Conservation (phyloP, 257 asterid genomes). For the Perilla frutescens region DNA sequence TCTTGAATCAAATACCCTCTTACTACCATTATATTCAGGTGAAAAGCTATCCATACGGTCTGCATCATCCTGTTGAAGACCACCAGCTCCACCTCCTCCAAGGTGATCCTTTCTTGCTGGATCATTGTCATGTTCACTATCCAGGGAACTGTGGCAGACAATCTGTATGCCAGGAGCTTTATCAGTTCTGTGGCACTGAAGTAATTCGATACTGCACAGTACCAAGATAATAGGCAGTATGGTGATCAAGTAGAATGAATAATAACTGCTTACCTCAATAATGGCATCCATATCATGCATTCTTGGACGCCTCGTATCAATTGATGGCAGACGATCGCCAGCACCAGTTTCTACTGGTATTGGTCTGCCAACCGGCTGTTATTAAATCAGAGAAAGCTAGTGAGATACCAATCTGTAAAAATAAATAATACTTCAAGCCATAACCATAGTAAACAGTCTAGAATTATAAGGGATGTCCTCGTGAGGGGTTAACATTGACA, state of each 20-base stretch:
- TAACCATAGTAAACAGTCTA: not conserved
- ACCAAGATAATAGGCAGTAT: constrained; percentile 8
- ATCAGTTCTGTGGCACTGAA: constrained; percentile 7
- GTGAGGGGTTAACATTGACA: not conserved
- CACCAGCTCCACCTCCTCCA: constrained; percentile 48
- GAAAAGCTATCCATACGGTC: constrained; percentile 47
- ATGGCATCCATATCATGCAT: constrained; percentile 81
- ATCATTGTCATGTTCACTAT: constrained; percentile 60
- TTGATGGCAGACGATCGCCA: constrained; percentile 88
- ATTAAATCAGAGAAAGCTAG: constrained; percentile 39
- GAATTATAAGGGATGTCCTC: not conserved
- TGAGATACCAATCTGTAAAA: constrained; percentile 21
- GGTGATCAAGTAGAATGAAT: not conserved
- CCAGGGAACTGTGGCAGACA: constrained; percentile 64
- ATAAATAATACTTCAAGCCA: constrained; percentile 12
- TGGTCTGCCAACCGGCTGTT: constrained; percentile 90
- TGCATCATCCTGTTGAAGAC: constrained; percentile 51
- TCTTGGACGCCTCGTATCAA: constrained; percentile 88
- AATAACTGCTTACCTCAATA: constrained; percentile 62
- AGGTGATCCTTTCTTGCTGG: constrained; percentile 35
- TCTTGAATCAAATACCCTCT: constrained; percentile 53
- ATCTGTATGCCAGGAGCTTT: constrained; percentile 59
- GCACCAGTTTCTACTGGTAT: constrained; percentile 93
- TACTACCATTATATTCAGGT: constrained; percentile 50
- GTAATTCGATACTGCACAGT: not conserved